Conservation (phyloP, 1,139 yeast species). For the Arxiozyma heterogenica region DNA sequence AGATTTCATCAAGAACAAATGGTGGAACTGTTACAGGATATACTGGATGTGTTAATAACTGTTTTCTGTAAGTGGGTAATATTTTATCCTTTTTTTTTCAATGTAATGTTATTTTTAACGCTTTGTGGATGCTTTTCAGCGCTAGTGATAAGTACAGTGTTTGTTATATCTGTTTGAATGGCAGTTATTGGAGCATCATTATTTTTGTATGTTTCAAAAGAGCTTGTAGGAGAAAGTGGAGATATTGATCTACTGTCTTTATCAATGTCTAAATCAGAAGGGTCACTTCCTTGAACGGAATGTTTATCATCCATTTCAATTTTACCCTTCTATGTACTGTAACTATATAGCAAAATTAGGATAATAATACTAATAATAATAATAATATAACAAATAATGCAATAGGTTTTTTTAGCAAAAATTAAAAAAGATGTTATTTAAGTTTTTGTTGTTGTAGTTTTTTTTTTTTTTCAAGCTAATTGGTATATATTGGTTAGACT, state of each 20-base stretch:
- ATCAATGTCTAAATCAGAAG: not conserved
- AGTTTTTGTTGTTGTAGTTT: not conserved
- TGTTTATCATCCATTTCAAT: not conserved
- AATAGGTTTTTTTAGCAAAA: not conserved
- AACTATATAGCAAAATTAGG: not conserved
- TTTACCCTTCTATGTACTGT: not conserved
- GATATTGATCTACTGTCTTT: not conserved
- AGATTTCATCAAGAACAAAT: conserved; percentile 24
- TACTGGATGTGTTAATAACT: conserved; percentile 17
- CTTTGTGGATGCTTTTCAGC: not conserved
- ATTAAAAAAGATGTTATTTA: not conserved
- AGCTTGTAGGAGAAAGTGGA: not conserved
- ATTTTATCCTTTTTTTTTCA: not conserved
- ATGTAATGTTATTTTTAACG: not conserved
- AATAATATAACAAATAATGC: too few species aligned
- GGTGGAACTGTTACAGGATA: conserved; percentile 30
- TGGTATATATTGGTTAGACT: too few species aligned
- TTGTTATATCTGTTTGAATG: not conserved
- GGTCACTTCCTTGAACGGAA: not conserved
- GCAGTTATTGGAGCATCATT: not conserved
- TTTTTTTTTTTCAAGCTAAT: too few species aligned
- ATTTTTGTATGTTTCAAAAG: not conserved
- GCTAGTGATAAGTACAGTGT: too few species aligned
- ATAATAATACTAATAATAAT: too few species aligned
- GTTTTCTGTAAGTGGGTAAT: not conserved